Percentiles rank a stretch among this genome's conserved stretches.
phyloP scores from a whole-genome alignment of 305 asterid species.

The Solanum chacoense region DNA sequence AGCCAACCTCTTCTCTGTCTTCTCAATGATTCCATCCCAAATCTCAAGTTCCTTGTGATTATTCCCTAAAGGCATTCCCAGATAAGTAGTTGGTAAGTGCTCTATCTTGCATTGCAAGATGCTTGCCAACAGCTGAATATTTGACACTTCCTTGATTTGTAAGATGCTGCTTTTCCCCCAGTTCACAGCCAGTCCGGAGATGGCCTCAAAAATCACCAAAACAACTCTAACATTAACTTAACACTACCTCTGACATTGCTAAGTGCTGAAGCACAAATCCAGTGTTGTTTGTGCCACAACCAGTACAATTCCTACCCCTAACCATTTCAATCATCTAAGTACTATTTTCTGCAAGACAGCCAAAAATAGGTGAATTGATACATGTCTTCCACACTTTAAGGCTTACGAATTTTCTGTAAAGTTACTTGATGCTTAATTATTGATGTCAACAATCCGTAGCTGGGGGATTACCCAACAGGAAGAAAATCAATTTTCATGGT shows the following conservation, averaged over 20 bases:
- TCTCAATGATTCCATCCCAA: no score
- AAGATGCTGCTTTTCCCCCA: no score
- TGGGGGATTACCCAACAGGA: neutral
- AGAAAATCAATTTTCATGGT: neutral
- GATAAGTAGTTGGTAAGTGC: no score
- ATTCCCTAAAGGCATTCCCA: no score
- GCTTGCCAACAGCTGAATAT: no score
- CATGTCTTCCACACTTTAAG: neutral
- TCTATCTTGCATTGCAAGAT: no score
- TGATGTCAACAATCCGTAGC: neutral
- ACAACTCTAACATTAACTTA: neutral
- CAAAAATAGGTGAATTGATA: neutral
- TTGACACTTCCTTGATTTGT: no score
- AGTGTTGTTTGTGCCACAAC: neutral
- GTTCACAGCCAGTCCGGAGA: no score
- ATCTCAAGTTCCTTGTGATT: no score
- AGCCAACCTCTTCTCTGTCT: no score
- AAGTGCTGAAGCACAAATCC: neutral
- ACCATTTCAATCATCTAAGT: neutral
- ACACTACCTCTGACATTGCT: neutral
- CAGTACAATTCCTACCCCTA: neutral
- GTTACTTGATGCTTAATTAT: neutral
- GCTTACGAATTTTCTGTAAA: neutral
- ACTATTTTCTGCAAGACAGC: neutral
- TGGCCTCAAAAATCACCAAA: no score